These are phyloP conservation scores for Zasmidium citrigriseum DNA, from an alignment of 2,329 filamentous ascomycete species.

Conservation along the genomic window DNA sequence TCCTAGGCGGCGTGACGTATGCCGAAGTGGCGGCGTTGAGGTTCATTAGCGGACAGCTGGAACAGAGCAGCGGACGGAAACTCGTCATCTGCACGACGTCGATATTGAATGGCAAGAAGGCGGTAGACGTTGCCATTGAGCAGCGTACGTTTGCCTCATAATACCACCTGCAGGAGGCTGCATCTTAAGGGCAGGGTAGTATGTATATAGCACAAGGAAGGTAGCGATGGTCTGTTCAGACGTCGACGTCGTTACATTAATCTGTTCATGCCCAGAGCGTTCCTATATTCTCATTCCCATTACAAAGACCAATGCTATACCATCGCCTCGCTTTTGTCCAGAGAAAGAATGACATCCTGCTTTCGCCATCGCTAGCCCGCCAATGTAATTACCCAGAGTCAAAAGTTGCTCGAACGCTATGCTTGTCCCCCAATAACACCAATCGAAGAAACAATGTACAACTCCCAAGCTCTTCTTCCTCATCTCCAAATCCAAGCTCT, in stretches of 20 bases:
- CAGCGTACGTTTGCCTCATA: conserved; percentile 27
- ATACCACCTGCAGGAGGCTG: neutral
- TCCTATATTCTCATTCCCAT: neutral
- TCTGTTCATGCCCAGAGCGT: neutral
- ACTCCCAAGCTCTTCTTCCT: neutral
- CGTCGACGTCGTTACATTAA: neutral
- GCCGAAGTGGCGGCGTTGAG: conserved; percentile 92
- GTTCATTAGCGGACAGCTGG: conserved; percentile 76
- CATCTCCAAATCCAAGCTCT: neutral
- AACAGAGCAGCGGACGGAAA: conserved; percentile 67
- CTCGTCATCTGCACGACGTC: conserved; percentile 92
- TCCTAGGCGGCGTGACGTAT: conserved; percentile 94
- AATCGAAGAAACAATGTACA: neutral
- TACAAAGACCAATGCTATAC: neutral
- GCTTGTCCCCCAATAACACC: conserved; percentile 1
- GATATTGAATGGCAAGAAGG: conserved; percentile 82
- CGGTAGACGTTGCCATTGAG: conserved; percentile 68
- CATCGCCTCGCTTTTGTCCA: neutral
- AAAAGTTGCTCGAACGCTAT: conserved; percentile 14
- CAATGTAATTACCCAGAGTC: conserved; percentile 3
- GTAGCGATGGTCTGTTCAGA: neutral
- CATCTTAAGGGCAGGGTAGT: neutral
- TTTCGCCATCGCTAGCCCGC: neutral
- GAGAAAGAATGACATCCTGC: neutral
- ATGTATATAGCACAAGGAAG: neutral